Evolutionary conservation across 2,329 filamentous ascomycete species (phyloP), one percentile per base, ranked within the genome.

Genomic region (Sordariomycetes sp.): DNA sequence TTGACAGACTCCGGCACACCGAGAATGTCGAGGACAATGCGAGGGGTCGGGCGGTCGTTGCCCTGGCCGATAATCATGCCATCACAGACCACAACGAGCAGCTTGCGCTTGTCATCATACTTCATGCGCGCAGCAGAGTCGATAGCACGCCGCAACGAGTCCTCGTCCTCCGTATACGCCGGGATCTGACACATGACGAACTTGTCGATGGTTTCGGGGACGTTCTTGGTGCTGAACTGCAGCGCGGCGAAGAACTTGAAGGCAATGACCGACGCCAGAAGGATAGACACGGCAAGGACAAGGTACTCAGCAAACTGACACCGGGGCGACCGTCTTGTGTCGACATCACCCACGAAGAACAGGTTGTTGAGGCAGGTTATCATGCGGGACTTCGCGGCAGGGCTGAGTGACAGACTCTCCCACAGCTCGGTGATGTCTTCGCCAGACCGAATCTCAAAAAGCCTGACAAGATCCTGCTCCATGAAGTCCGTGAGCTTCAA

Each of bases 51-150:
- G 61, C 91, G 84, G 70, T 99, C 94, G 73, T 99, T 99, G 68
- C 94, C 94, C 75, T 97, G 92, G 67, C 94, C 94, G 64, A 99
- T 95, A 77, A 99, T 99, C 93, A 99, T 97, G 74, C 94, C 94
- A 68, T 99, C 94, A 67, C 94, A 99, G 62, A 99, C 79, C 61
- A 99, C 80, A 63, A 96, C 85, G 28, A 99, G 78, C 14, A 99
- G 80, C 77, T 99, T 99, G 68, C 94, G 90, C 77, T 99, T 99
- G 70, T 99, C 93, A 67, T 99, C 94, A 69, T 99, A 99, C 64
- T 86, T 86, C 91, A 97, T 97, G 61, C 91, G 83, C 32, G 94
- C 92, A 60, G 90, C 89, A 0, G 94, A 99, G 71, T 99, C 94
- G 65, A 99, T 96, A 60, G 94, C 94, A 78, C 93, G 92, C 58